Conservation (phyloP, 2,329 filamentous ascomycete species). For the Penicillium sp. region DNA sequence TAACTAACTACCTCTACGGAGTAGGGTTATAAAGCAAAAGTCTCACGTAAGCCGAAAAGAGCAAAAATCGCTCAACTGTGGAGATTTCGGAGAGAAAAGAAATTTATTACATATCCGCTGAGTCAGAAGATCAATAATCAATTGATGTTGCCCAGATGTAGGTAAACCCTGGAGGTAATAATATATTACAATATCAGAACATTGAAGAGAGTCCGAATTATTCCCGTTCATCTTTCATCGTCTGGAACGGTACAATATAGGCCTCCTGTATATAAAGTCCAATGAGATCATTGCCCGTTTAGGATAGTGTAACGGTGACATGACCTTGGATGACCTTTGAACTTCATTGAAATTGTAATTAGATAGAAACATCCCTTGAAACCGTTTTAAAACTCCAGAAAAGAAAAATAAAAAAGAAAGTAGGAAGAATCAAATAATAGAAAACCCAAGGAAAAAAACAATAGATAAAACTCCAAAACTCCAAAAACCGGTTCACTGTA, state of each 20-base stretch:
- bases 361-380: slow-evolving; percentile 4
- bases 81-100: not conserved
- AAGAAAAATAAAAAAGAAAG: too few species aligned
- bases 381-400: slow-evolving; percentile 12
- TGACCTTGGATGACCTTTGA: not conserved
- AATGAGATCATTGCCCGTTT: slow-evolving; percentile 5
- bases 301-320: not conserved
- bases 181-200: too few species aligned
- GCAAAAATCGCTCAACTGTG: slow-evolving; percentile 8
- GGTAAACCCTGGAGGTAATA: too few species aligned
- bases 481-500: slow-evolving; percentile 14
- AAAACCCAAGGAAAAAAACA: not conserved
- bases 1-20: too few species aligned
- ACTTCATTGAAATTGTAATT: slow-evolving; percentile 4
- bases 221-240: not conserved
- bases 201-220: not conserved
- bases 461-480: slow-evolving; percentile 11
- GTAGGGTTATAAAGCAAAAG: not conserved
- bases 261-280: not conserved
- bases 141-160: too few species aligned
- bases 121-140: slow-evolving; percentile 8
- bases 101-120: slow-evolving; percentile 5
- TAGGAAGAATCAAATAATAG: too few species aligned
- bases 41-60: slow-evolving; percentile 8
- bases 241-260: slow-evolving; percentile 2